Percentiles rank a stretch among this genome's conserved stretches.
These are phyloP conservation scores for Fusarium vanettenii DNA, from an alignment of 2,329 filamentous ascomycete genomes.

Conservation along the genomic window DNA sequence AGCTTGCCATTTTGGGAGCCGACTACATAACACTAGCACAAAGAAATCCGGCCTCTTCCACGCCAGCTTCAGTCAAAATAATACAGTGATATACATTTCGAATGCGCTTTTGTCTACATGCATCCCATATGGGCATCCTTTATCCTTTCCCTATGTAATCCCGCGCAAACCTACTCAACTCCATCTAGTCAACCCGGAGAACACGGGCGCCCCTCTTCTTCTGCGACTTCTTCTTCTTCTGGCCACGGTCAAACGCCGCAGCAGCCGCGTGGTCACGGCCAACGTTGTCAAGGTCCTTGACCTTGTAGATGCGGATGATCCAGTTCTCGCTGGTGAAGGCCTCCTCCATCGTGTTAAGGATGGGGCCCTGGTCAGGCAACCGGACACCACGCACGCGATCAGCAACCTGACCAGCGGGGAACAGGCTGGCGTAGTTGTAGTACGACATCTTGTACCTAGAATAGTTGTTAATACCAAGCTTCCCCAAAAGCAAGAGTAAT, in stretches of 20 bases:
- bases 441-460: conserved; percentile 99
- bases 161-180: conserved; percentile 48
- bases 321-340: conserved; percentile 99
- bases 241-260: conserved; percentile 78
- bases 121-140: conserved; percentile 33
- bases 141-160: conserved; percentile 34
- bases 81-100: conserved; percentile 55
- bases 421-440: conserved; percentile 94
- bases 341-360: conserved; percentile 91
- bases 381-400: conserved; percentile 88
- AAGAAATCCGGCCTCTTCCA: conserved; percentile 20
- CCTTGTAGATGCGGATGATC: conserved; percentile 99
- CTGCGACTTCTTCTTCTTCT: conserved; percentile 82
- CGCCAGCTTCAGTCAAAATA: conserved; percentile 34
- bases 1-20: background rate
- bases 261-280: conserved; percentile 83
- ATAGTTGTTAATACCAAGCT: conserved; percentile 17
- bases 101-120: conserved; percentile 50
- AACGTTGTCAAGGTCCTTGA: conserved; percentile 98
- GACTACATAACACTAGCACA: background rate
- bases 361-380: conserved; percentile 85
- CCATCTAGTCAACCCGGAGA: conserved; percentile 75
- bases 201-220: conserved; percentile 80
- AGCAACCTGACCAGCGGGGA: conserved; percentile 88
- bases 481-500: background rate